phyloP scores from a whole-genome alignment of 306 rosid genomes.

The Quercus dentata region DNA sequence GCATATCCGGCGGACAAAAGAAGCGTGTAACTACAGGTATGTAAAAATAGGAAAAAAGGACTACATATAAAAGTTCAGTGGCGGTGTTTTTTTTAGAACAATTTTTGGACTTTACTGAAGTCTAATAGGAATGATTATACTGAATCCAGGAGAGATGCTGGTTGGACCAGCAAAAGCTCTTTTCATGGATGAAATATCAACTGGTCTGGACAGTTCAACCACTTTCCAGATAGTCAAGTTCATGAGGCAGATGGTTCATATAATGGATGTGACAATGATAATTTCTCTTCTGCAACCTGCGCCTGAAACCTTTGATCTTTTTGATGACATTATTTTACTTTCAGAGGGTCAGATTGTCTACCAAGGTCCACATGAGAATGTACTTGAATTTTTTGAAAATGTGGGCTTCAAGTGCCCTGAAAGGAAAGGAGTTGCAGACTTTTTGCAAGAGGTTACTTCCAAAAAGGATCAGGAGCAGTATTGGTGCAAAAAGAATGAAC shows the following conservation, averaged over 20 bases:
- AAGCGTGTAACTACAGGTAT: too few relatives aligned
- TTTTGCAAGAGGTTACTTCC: constrained; percentile 79
- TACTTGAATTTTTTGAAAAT: constrained; percentile 48
- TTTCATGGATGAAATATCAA: too few relatives aligned
- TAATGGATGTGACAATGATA: constrained; percentile 60
- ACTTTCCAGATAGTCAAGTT: too few relatives aligned
- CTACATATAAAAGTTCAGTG: too few relatives aligned
- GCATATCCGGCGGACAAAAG: too few relatives aligned
- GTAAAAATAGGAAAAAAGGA: too few relatives aligned
- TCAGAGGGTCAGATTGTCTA: constrained; percentile 71
- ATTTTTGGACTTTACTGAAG: too few relatives aligned
- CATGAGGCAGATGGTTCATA: constrained; percentile 50
- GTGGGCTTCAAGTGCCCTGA: constrained; percentile 70
- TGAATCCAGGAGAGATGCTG: too few relatives aligned
- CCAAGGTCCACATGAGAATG: constrained; percentile 65
- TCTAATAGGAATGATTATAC: too few relatives aligned
- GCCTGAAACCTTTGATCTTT: constrained; percentile 66
- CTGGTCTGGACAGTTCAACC: too few relatives aligned
- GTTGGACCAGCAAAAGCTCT: too few relatives aligned
- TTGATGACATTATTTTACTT: constrained; percentile 65
- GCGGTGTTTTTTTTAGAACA: too few relatives aligned
- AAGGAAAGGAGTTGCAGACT: constrained; percentile 72
- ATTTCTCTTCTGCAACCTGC: constrained; percentile 78
- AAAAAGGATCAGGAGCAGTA: constrained; percentile 59
- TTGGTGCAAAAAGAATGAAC: constrained; percentile 49